Evolutionary conservation across 768 basidiomycete genomes (phyloP), one percentile per base, ranked within the genome.

Genomic region (Lepiota brunneoincarnata): DNA sequence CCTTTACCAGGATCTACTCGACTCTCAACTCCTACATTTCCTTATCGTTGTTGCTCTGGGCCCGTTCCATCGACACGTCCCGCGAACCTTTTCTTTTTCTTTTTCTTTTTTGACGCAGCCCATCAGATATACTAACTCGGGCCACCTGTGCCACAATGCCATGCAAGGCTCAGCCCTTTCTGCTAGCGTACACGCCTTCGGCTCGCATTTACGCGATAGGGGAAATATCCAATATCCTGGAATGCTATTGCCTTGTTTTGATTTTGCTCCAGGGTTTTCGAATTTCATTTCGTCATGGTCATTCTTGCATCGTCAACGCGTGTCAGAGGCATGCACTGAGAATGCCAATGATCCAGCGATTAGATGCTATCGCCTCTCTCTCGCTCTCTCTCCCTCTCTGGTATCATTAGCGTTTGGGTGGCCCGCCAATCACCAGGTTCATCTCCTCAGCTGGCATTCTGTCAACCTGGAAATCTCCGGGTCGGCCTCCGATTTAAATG

Each of bases 101-200:
- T 31, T 51, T 31, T 42, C 35, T 46, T 45, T 20, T 42, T 45
- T 43, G 49, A 38, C 46, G 11, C 28, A 18, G 41, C 40, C n/a
- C 47, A 28, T 38, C 58, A 35, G 41, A 15, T 34, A 24, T 40
- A 50, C 44, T 35, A 44, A 49, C 39, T 21, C 28, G 21, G 54
- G 51, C 51, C 54, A 51, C 21, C 43, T 45, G 58, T 49, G 44
- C 44, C 24, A 45, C 37, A 31, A 40, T 47, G 38, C 37, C 42
- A 44, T 45, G 36, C 34, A 36, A 28, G 38, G 12, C 26, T 26
- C 35, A 42, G 28, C 23, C 42, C 23, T 45, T 36, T 41, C 55
- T 40, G 21, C 55, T 40, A 26, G 24, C 34, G 35, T 45, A 48
- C 53, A 48, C 45, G 34, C 45, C 35, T 42, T 52, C 26, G 50